These are phyloP conservation scores for Trifolium fragiferum DNA, from an alignment of 306 rosid genomes.

Conservation along the genomic window DNA sequence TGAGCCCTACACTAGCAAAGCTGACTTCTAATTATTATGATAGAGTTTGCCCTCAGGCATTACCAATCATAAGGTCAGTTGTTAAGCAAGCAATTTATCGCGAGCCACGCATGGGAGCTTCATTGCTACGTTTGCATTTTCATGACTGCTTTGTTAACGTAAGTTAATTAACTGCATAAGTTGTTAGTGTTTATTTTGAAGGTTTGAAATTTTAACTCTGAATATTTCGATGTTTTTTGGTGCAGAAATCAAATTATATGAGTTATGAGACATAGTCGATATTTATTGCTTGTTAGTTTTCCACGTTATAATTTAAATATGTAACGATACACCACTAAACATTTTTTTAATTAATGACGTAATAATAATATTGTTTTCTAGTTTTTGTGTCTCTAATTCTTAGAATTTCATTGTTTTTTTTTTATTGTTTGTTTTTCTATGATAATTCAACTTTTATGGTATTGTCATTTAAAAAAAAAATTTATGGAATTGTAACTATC, in stretches of 20 bases:
- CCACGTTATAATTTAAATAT: neutral
- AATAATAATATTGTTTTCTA: too few species aligned
- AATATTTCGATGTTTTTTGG: too few species aligned
- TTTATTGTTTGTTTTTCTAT: too few species aligned
- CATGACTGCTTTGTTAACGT: conserved; percentile 52
- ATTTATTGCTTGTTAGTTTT: neutral
- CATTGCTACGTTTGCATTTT: conserved; percentile 47
- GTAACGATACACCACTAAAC: too few species aligned
- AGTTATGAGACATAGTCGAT: neutral
- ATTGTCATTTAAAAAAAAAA: too few species aligned
- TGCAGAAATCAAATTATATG: neutral
- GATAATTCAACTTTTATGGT: neutral
- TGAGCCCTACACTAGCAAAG: conserved; percentile 13
- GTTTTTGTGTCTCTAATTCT: too few species aligned
- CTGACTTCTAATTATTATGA: conserved; percentile 37
- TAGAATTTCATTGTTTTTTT: neutral
- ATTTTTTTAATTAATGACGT: neutral
- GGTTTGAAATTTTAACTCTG: neutral
- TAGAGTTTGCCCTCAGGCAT: conserved; percentile 42
- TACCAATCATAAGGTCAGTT: conserved; percentile 26
- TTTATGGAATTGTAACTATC: too few species aligned
- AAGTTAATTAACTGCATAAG: conserved; percentile 30
- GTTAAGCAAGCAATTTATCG: conserved; percentile 18
- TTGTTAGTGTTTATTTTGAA: neutral
- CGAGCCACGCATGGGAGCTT: conserved; percentile 40